Conservation (phyloP, 139 green algal species). For the Edaphochlamys debaryana region DNA sequence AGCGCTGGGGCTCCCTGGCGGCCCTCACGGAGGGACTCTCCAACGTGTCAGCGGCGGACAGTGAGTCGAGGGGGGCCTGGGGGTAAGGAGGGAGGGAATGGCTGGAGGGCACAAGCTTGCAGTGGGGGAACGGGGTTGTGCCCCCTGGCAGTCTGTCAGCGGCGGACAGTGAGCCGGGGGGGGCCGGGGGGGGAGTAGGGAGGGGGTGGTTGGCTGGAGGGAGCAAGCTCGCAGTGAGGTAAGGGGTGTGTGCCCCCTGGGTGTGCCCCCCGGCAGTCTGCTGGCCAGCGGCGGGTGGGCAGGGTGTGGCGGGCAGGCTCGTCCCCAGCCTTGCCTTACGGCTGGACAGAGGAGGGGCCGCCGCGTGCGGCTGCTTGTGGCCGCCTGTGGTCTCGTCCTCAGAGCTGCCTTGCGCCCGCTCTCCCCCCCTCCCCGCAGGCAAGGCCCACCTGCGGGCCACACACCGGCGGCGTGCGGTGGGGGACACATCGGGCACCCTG, state of each 20-base stretch:
- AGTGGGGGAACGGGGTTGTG: too few species aligned
- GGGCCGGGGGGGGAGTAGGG: background rate
- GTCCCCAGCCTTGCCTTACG: too few species aligned
- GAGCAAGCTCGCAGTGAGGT: too few species aligned
- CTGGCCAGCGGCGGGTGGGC: too few species aligned
- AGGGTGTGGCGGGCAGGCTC: too few species aligned
- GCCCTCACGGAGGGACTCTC: slow-evolving; percentile 66
- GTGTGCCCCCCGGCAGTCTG: too few species aligned
- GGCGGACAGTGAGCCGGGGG: slow-evolving; percentile 55
- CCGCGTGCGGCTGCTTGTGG: too few species aligned
- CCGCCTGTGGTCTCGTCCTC: too few species aligned
- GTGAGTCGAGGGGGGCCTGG: slow-evolving; percentile 17
- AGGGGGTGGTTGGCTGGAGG: background rate
- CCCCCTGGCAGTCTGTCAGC: too few species aligned
- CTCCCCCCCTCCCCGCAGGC: slow-evolving; percentile 45
- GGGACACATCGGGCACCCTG: background rate
- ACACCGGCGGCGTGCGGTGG: slow-evolving; percentile 19
- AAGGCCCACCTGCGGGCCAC: slow-evolving; percentile 55
- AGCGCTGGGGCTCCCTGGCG: slow-evolving; percentile 85
- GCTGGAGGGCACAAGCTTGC: background rate
- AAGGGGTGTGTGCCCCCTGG: too few species aligned
- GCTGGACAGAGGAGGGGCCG: too few species aligned
- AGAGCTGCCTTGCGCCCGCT: too few species aligned
- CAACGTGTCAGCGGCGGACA: slow-evolving; percentile 57
- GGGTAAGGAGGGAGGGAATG: background rate